Base-by-base conservation (phyloP, 73 alveolate genomes). In the Paramecium sexaurelia region DNA sequence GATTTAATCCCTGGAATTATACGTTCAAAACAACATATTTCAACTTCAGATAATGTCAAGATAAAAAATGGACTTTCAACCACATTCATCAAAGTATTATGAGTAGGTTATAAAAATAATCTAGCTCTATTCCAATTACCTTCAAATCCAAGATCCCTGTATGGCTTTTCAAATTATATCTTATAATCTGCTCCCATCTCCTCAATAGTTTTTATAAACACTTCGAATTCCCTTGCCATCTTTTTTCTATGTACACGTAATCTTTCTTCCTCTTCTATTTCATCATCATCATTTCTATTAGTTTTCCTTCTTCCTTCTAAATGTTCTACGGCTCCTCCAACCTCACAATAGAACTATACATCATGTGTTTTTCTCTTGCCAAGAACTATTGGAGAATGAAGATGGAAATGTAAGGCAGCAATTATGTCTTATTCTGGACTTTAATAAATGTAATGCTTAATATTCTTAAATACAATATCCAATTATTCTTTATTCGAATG, bases 41-140 rank as follows among this genome's bases (percentile, higher is more conserved):
- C 99, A 32, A 97, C 95, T 43, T 97, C 99, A 45, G 92, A 95
- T n/a, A 97, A 55, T 85, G 97, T 95, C 55, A 96, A 92, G 29
- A 97, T 98, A 85, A 97, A 97, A 95, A 97, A 97, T 56, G 99
- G 99, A 55, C 69, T 75, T 90, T 97, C 99, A 66, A 95, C 94
- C 36, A 97, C 92, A 36, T 96, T 95, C 85, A 97, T 95, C 22
- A 97, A 85, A 55, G 99, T 96, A 83, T 96, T 94, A 68, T 92
- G 91, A 26, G 99, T 96, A 0, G 99, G 99, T 66, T 92, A 93
- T 84, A 97, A 91, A 55, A 94, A 85, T 20, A 96, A 96, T 40
- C 95, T 95, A 22, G 99, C 95, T 88, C 97, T 96, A 92, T 89
- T 75, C 19, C 99, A 98, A 47, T 97, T 94, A 17, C 99, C 99